Base-by-base conservation (phyloP, 2,329 filamentous ascomycete species). In the Ophiostoma montium region DNA sequence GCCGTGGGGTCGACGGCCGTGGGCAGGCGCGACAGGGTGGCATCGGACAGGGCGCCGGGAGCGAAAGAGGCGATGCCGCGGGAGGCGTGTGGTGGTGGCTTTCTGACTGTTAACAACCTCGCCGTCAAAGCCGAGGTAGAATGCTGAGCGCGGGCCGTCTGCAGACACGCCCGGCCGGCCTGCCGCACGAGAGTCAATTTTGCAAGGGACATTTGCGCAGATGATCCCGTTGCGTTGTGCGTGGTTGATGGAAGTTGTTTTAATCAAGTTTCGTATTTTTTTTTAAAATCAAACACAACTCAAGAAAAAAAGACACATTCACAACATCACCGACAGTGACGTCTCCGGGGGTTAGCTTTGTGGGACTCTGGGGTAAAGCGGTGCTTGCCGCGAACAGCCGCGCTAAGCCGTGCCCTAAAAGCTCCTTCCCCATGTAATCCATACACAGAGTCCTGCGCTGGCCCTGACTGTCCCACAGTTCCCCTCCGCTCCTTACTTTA, bases 1-100 rank as follows among this genome's bases (percentile, higher is more conserved):
- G 86, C 89, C 4, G 77, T 77, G 3, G 82, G 74, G 64, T 96
- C 90, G 57, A 95, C 76, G 41, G 74, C 69, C 35, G 79, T 86
- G 53, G 80, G 84, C 32, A 96, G 70, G 39, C 86, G 74, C 7
- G 89, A 95, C 54, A 95, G 82, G 49, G 54, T 51, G n/a, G 87
- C 83, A 54, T 78, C 77, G 33, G 87, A 86, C 68, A 95, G 87
- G 64, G 88, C 80, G 2, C 82, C 77, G 53, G 87, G 78, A 9
- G 84, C 86, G 64, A 94, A 89, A 39, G 78, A 87, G 52, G 89
- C 84, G 57, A 84, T 72, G 36, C 41, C 46, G 35, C 50, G 50
- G 21, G 49, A 18, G 48, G 27, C 15, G 5, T 5, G 52, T 52
- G 52, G 43, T 45, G 19, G 50, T 32, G 19, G 48, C n/a, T 45